Evolutionary conservation across 139 green algal genomes (phyloP).

Genomic region (Auxenochlorella protothecoides): DNA sequence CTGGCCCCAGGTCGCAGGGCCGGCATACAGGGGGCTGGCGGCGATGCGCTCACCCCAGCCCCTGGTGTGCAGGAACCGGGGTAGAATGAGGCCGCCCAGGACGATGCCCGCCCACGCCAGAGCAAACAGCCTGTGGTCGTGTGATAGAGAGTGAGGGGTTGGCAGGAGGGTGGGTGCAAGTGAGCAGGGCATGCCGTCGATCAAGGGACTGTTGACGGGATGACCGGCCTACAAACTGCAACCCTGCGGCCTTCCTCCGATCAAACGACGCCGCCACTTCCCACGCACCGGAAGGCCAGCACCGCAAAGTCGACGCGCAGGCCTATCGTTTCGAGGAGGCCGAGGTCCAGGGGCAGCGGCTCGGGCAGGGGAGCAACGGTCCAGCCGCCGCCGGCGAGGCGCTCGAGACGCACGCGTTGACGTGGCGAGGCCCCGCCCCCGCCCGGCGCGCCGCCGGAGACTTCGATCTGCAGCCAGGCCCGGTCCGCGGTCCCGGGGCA

Average conservation of each 20-base stretch:
- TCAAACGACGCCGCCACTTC: neutral
- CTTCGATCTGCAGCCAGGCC: constrained; percentile 3
- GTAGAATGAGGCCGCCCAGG: constrained; percentile 17
- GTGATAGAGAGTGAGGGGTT: neutral
- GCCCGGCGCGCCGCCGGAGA: neutral
- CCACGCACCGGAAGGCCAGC: constrained; percentile 14
- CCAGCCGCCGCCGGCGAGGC: constrained; percentile 6
- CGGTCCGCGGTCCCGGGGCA: too few relatives aligned
- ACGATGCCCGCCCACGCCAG: constrained; percentile 8
- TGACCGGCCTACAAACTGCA: neutral
- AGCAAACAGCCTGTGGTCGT: constrained; percentile 18
- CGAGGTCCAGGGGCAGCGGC: constrained; percentile 8
- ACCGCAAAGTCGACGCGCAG: constrained; percentile 28
- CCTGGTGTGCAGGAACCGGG: constrained; percentile 11
- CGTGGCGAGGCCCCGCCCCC: neutral
- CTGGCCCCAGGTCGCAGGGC: neutral
- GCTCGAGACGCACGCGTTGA: constrained; percentile 5
- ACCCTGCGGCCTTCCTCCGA: neutral
- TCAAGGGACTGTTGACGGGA: neutral
- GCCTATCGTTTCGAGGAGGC: constrained; percentile 13
- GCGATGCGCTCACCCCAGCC: constrained; percentile 1
- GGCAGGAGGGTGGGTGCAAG: neutral
- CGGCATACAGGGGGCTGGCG: neutral
- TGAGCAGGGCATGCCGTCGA: neutral
- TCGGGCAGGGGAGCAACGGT: neutral